Conservation (phyloP, 441 rosid species). For the Jatropha multifida region DNA sequence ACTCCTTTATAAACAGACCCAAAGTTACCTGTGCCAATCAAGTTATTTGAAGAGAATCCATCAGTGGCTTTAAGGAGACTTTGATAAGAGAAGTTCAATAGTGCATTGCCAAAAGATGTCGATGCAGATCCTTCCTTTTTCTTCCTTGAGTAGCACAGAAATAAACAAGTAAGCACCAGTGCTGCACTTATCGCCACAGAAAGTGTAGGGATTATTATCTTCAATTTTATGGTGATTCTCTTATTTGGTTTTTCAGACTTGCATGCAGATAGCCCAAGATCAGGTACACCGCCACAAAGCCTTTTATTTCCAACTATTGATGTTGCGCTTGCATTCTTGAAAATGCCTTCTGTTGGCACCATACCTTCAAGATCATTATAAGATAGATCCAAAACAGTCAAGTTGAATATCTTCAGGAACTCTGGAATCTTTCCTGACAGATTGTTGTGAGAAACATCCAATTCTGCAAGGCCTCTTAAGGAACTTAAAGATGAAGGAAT, state of each 20-base stretch:
- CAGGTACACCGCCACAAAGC: conserved; percentile 7
- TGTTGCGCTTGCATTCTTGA: conserved; percentile 2
- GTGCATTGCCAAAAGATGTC: neutral
- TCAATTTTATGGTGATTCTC: neutral
- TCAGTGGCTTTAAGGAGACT: neutral
- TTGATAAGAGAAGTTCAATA: neutral
- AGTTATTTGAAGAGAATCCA: neutral
- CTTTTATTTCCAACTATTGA: neutral
- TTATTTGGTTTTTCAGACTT: neutral
- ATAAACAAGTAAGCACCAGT: neutral
- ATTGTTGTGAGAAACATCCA: conserved; percentile 1
- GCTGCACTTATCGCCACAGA: neutral
- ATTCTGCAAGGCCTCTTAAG: neutral
- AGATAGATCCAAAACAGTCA: neutral
- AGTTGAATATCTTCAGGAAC: no score
- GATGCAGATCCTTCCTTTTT: neutral
- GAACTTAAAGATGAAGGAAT: conserved; percentile 4
- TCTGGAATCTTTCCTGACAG: conserved; percentile 2
- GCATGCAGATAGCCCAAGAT: neutral
- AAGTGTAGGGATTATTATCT: neutral
- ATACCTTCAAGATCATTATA: neutral
- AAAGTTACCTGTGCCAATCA: neutral
- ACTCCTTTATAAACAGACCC: neutral
- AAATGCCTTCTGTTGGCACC: conserved; percentile 2
- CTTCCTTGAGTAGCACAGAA: neutral